phyloP scores from a whole-genome alignment of 2,329 filamentous ascomycete species.

The Diatrype stigma region DNA sequence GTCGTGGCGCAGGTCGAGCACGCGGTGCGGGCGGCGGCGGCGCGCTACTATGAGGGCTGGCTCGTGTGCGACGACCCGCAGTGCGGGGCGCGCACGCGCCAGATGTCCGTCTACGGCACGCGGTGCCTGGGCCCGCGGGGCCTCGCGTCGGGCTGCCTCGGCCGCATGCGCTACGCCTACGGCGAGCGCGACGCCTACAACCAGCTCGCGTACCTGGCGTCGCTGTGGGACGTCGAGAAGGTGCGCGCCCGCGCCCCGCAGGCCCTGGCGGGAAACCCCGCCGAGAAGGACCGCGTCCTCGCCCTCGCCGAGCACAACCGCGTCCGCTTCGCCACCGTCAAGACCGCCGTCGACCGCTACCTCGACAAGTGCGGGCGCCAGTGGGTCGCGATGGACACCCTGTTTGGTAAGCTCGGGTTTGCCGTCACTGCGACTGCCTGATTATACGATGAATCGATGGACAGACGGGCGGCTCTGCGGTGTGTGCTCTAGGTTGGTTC shows the following conservation, averaged over 20 bases:
- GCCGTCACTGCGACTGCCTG: constrained; percentile 11
- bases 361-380: constrained; percentile 84
- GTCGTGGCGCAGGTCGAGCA: constrained; percentile 84
- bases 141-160: constrained; percentile 77
- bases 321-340: constrained; percentile 70
- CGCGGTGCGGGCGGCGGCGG: constrained; percentile 72
- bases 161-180: constrained; percentile 84
- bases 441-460: no score
- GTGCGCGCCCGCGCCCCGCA: constrained; percentile 51
- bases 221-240: constrained; percentile 86
- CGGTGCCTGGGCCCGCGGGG: constrained; percentile 85
- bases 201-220: constrained; percentile 83
- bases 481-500: no score
- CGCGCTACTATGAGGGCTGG: constrained; percentile 89
- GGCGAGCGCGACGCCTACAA: constrained; percentile 90
- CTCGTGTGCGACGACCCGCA: constrained; percentile 84
- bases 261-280: constrained; percentile 39
- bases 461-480: no score
- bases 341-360: constrained; percentile 75
- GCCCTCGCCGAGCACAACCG: constrained; percentile 80
- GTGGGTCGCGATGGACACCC: constrained; percentile 89
- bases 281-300: constrained; percentile 61
- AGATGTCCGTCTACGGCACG: constrained; percentile 89
- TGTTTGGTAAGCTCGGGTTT: constrained; percentile 70
- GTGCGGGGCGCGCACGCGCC: constrained; percentile 81